Conservation (phyloP, 306 rosid species). For the Inga laurina region DNA sequence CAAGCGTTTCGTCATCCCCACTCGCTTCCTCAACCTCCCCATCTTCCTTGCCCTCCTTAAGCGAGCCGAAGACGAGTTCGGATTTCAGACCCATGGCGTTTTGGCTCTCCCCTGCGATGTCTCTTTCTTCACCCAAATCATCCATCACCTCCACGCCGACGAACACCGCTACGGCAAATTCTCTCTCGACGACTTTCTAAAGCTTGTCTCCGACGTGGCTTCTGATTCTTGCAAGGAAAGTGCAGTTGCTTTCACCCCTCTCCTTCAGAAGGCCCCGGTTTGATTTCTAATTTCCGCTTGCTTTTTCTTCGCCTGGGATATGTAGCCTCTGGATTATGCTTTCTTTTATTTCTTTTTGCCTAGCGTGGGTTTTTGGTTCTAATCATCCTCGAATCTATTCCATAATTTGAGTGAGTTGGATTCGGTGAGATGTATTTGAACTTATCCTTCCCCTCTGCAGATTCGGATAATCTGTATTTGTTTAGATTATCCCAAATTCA, state of each 20-base stretch:
- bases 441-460: background rate
- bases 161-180: slow-evolving; percentile 31
- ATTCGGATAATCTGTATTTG: slow-evolving; percentile 4
- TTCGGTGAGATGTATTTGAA: slow-evolving; percentile 38
- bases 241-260: slow-evolving; percentile 20
- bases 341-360: background rate
- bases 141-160: slow-evolving; percentile 19
- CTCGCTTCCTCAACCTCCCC: slow-evolving; percentile 54
- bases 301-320: background rate
- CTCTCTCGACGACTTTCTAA: slow-evolving; percentile 28
- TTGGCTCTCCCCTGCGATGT: slow-evolving; percentile 41
- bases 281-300: slow-evolving; percentile 1
- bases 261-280: slow-evolving; percentile 31
- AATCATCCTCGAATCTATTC: slow-evolving; percentile 40
- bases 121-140: slow-evolving; percentile 24
- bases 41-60: slow-evolving; percentile 39
- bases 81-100: slow-evolving; percentile 38
- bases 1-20: slow-evolving; percentile 47
- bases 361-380: slow-evolving; percentile 3
- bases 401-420: slow-evolving; percentile 26
- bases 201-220: slow-evolving; percentile 17
- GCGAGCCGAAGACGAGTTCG: slow-evolving; percentile 53
- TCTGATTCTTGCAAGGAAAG: slow-evolving; percentile 35
- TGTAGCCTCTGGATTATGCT: background rate
- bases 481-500: background rate